Base-by-base conservation (phyloP, 2,329 filamentous ascomycete genomes). In the Albifimbria verrucaria region DNA sequence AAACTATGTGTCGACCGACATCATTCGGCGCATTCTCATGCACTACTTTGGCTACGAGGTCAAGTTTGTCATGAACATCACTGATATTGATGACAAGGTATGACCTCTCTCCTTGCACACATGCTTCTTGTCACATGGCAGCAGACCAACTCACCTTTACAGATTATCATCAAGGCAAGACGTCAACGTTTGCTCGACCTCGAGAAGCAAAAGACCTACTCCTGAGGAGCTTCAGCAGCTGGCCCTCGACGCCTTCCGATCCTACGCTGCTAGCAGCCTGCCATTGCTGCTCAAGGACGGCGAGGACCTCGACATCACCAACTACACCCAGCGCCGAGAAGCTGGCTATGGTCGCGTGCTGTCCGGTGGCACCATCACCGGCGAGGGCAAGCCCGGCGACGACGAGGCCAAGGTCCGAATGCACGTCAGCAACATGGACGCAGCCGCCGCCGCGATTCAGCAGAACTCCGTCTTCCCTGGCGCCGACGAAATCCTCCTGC, bases 61-160 rank as follows among this genome's bases (percentile, higher is more conserved):
- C 59, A 84, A 86, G 55, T 96, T 95, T 73, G 89, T 96, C 59
- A 94, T 95, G 87, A 96, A 96, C 73, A 91, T 94, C 57, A 96
- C 92, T 24, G 92, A 93, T 63, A 81, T 93, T 39, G 88, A 92
- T 61, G 86, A 89, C 71, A 88, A 88, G 79, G 82, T 85, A 63
- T 57, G 65, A n/a, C 41, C 32, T 23, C 15, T 18, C 17, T 18
- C n/a, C 39, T 39, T 22, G 32, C 52, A 49, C 41, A 53, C 51
- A 21, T 20, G 11, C 17, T 23, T 44, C 4, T 21, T 4, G n/a
- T 51, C 55, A 52, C 51, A 42, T 56, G 53, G 60, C 58, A 61
- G 58, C 51, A 28, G 17, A n/a, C 17, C 50, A n/a, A n/a, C n/a
- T n/a, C n/a, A n/a, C n/a, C n/a, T n/a, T 48, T 52, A 44, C 58